A percentile compares a stretch with the other conserved stretches of the same genome.
Conservation (phyloP, 163 green algal species). For the Volvox carteri region DNA sequence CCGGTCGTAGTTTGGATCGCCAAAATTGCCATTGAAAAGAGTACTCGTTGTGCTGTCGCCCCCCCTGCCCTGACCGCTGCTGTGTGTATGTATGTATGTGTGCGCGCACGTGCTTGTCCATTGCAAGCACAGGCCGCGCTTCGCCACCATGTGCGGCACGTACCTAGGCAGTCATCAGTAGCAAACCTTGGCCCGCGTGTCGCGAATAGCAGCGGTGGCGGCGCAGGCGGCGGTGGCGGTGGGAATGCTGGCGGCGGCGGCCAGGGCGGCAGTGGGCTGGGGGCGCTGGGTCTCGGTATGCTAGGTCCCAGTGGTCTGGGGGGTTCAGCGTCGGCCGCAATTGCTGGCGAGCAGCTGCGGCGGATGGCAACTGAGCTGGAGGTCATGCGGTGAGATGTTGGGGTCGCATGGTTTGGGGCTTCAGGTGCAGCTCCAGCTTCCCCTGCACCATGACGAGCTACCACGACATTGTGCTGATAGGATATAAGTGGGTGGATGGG, state of each 20-base stretch:
- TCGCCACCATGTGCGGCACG: constrained; percentile 51
- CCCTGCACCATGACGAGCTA: too few relatives aligned
- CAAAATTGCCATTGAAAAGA: too few relatives aligned
- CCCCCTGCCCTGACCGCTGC: not conserved
- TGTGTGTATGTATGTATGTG: not conserved
- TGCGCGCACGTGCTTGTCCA: not conserved
- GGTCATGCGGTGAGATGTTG: constrained; percentile 47
- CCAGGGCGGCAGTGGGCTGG: not conserved
- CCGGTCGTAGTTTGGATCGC: too few relatives aligned
- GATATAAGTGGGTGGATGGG: too few relatives aligned
- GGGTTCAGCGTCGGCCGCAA: constrained; percentile 14
- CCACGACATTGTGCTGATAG: too few relatives aligned
- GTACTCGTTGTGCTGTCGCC: too few relatives aligned
- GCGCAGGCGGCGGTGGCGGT: not conserved
- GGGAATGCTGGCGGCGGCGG: not conserved
- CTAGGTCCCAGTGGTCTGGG: constrained; percentile 34
- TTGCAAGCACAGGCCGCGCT: not conserved
- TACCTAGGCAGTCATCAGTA: constrained; percentile 46
- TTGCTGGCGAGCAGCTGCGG: constrained; percentile 50
- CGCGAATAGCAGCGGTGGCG: constrained; percentile 30
- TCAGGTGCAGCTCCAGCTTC: too few relatives aligned
- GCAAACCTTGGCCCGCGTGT: constrained; percentile 39
- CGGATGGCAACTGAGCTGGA: constrained; percentile 44
- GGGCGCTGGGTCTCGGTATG: not conserved
- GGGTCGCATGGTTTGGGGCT: too few relatives aligned